Percentiles rank a stretch among this genome's conserved stretches.
phyloP scores from a whole-genome alignment of 768 basidiomycete species.

The Psilocybe cyanescens region DNA sequence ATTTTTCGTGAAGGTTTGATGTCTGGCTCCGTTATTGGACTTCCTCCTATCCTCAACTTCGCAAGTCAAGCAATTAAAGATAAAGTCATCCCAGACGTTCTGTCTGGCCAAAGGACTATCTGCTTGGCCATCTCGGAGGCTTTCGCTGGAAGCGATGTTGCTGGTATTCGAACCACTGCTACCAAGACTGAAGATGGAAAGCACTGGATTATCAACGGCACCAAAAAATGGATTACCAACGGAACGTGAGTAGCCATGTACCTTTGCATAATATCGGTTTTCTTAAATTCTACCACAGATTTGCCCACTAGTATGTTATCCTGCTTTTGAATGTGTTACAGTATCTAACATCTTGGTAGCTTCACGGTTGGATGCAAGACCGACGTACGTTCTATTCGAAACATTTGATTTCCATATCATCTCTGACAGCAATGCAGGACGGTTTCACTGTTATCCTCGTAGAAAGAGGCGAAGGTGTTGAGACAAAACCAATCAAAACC shows the following conservation, averaged over 20 bases:
- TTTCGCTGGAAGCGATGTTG: constrained; percentile 84
- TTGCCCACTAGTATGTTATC: constrained; percentile 45
- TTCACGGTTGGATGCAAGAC: constrained; percentile 74
- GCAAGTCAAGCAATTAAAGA: constrained; percentile 59
- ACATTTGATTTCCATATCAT: no score
- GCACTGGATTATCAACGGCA: constrained; percentile 79
- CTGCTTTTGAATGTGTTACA: not conserved
- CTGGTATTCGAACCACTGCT: constrained; percentile 74
- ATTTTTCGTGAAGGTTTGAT: constrained; percentile 47
- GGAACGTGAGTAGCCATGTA: constrained; percentile 47
- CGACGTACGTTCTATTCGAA: constrained; percentile 35
- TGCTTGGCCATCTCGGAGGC: constrained; percentile 90
- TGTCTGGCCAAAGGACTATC: constrained; percentile 78
- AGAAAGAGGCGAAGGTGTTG: constrained; percentile 79
- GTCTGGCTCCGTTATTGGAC: constrained; percentile 79
- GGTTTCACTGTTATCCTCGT: constrained; percentile 88
- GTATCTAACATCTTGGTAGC: constrained; percentile 25
- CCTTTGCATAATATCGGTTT: not conserved
- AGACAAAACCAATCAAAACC: constrained; percentile 88
- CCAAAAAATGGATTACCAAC: constrained; percentile 88
- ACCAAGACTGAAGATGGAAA: constrained; percentile 80
- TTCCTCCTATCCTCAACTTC: constrained; percentile 87
- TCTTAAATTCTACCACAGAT: constrained; percentile 26
- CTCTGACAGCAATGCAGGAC: constrained; percentile 30
- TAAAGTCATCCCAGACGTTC: constrained; percentile 64